Base-by-base conservation (phyloP, 1,284 basidiomycete genomes). In the Butyriboletus appendiculatus region DNA sequence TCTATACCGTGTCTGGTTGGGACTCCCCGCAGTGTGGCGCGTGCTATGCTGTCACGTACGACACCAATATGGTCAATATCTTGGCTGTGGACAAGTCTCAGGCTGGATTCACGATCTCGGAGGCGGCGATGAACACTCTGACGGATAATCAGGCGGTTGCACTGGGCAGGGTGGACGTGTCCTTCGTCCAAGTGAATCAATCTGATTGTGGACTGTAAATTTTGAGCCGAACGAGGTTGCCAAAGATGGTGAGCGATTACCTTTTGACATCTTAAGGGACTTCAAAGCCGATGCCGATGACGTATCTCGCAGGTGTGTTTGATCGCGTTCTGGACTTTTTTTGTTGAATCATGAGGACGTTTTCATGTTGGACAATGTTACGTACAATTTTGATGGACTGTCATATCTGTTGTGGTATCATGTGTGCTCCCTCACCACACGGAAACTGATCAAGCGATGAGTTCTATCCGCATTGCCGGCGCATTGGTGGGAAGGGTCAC, bases 1-100 rank as follows among this genome's bases (percentile, higher is more conserved):
- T 59, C 4, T 59, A 56, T 28, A 65, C 69, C 20, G 56, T 75
- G 18, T 39, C 55, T 5, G 53, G 58, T 8, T 75, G 58, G 58
- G 52, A 68, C 50, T 70, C 67, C 1, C n/a, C 64, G 0, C 45
- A 59, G 24, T 76, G 73, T 32, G 75, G 73, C 4, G 35, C 58
- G 6, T 75, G 73, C 51, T 76, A 73, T 53, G 52, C 52, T 2
- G 43, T 74, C 32, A 67, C 62, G 5, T 74, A 67, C 51, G 51
- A 50, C 5, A 52, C 15, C 30, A 59, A 11, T 8, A 64, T 55
- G n/a, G 52, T 75, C 49, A 56, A 64, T 22, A 44, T 75, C 26
- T 47, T 66, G 7, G 75, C 65, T 1, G 64, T 76, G 42, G 76
- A 76, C 35, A 22, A 30, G 30, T 61, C 72, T 15, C 48, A 10